These are phyloP conservation scores for Linnemannia elongata DNA, from an alignment of 192 early-diverging fungal genomes.

Conservation along the genomic window DNA sequence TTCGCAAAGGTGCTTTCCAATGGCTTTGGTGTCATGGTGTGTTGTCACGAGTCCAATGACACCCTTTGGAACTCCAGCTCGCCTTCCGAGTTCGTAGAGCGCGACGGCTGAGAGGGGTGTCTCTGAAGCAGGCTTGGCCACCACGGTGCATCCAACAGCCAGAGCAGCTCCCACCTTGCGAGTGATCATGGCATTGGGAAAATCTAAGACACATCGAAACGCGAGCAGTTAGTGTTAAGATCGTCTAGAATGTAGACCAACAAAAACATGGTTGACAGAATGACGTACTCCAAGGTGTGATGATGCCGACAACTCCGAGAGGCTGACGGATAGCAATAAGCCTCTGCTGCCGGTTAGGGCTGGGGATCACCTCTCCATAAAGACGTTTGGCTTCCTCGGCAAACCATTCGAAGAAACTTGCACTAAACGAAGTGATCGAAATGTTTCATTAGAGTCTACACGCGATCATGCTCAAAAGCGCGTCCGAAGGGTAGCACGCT, in stretches of 20 bases:
- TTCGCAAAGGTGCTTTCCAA: conserved; percentile 72
- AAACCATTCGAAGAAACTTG: conserved; percentile 85
- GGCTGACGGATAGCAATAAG: conserved; percentile 82
- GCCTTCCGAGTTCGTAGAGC: conserved; percentile 63
- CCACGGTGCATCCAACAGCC: conserved; percentile 81
- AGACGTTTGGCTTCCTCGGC: conserved; percentile 85
- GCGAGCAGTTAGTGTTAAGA: background rate
- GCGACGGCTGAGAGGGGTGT: conserved; percentile 70
- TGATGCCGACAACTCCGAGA: conserved; percentile 79
- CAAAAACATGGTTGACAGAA: background rate
- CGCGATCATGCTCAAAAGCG: background rate
- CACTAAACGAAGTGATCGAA: conserved; percentile 19
- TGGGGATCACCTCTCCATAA: conserved; percentile 85
- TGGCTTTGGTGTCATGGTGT: conserved; percentile 60
- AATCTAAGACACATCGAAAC: conserved; percentile 64
- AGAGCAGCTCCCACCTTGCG: conserved; percentile 81
- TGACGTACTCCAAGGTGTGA: conserved; percentile 77
- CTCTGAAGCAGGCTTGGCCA: conserved; percentile 78
- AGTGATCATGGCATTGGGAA: conserved; percentile 89
- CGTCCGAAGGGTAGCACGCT: background rate
- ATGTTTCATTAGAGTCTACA: background rate
- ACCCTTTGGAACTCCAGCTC: conserved; percentile 75
- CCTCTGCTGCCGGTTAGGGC: conserved; percentile 64
- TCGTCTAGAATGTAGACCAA: background rate
- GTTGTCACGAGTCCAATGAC: conserved; percentile 79